Evolutionary conservation across 108 stramenopile genomes (phyloP).

Genomic region (Fragilariopsis cylindrus): DNA sequence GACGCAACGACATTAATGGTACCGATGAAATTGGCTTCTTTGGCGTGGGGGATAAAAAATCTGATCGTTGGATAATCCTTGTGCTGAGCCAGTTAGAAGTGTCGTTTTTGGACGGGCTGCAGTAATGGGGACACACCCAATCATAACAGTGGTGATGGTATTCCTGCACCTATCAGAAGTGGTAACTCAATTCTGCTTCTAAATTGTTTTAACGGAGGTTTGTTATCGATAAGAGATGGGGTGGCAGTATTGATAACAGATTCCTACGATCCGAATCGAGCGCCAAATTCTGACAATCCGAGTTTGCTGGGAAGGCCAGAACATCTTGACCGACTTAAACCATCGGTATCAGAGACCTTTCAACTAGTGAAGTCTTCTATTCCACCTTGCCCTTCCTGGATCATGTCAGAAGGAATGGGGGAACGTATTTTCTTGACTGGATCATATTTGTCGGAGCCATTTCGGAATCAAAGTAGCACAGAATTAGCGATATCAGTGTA

Average conservation of each 20-base stretch:
- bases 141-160: not conserved
- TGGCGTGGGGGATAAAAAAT: not conserved
- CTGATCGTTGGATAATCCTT: slow-evolving; percentile 25
- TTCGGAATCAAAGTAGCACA: slow-evolving; percentile 24
- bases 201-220: slow-evolving; percentile 62
- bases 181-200: slow-evolving; percentile 67
- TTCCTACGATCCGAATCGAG: slow-evolving; percentile 29
- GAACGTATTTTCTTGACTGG: slow-evolving; percentile 53
- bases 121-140: not conserved
- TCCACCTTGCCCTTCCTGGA: slow-evolving; percentile 72
- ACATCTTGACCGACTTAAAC: slow-evolving; percentile 47
- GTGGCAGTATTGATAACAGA: slow-evolving; percentile 22
- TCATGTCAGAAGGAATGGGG: slow-evolving; percentile 30
- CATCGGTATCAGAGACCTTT: slow-evolving; percentile 61
- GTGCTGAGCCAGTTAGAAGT: slow-evolving; percentile 8
- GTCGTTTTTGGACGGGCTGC: slow-evolving; percentile 34
- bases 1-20: not conserved
- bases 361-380: slow-evolving; percentile 44
- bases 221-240: slow-evolving; percentile 52
- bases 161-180: slow-evolving; percentile 42
- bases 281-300: slow-evolving; percentile 37
- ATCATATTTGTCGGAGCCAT: slow-evolving; percentile 23
- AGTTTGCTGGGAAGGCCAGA: slow-evolving; percentile 54
- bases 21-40: slow-evolving; percentile 21
- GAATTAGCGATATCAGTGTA: slow-evolving; percentile 5